Evolutionary conservation across 2,329 filamentous ascomycete genomes (phyloP).

Genomic region (Alternaria sp.): DNA sequence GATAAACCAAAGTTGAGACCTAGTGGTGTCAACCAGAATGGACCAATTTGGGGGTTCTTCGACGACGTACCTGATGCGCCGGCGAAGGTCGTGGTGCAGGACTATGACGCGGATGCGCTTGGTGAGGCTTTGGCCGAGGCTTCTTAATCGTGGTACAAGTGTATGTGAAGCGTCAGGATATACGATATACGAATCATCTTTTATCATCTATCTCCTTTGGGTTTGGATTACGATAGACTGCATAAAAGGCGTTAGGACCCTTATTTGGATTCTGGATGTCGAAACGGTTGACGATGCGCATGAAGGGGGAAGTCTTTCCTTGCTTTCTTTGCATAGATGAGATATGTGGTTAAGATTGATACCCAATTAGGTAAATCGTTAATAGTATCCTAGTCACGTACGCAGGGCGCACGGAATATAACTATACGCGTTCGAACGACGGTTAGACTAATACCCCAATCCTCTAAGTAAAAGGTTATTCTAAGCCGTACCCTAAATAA

Average conservation of each 20-base stretch:
- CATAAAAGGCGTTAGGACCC: not conserved
- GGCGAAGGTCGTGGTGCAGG: slow-evolving; percentile 45
- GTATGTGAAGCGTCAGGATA: not conserved
- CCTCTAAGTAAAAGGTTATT: no score
- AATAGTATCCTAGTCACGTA: no score
- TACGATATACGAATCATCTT: not conserved
- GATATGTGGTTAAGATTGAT: slow-evolving; percentile 4
- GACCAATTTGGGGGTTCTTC: slow-evolving; percentile 53
- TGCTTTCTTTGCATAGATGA: not conserved
- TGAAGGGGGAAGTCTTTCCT: not conserved
- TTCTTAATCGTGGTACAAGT: not conserved
- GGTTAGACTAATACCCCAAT: no score
- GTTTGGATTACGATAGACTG: slow-evolving; percentile 1
- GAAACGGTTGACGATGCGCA: not conserved
- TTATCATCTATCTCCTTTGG: slow-evolving; percentile 2
- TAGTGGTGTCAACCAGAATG: slow-evolving; percentile 51
- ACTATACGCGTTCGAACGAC: no score
- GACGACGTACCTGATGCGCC: slow-evolving; percentile 47
- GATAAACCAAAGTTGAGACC: slow-evolving; percentile 38
- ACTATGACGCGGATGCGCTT: slow-evolving; percentile 52
- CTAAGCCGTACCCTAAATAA: no score
- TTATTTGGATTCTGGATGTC: not conserved
- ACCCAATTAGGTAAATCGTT: not conserved
- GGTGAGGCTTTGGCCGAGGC: slow-evolving; percentile 44
- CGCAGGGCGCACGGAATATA: no score